Evolutionary conservation across 2,329 filamentous ascomycete genomes (phyloP).

Genomic region (Dactylellina cionopaga): DNA sequence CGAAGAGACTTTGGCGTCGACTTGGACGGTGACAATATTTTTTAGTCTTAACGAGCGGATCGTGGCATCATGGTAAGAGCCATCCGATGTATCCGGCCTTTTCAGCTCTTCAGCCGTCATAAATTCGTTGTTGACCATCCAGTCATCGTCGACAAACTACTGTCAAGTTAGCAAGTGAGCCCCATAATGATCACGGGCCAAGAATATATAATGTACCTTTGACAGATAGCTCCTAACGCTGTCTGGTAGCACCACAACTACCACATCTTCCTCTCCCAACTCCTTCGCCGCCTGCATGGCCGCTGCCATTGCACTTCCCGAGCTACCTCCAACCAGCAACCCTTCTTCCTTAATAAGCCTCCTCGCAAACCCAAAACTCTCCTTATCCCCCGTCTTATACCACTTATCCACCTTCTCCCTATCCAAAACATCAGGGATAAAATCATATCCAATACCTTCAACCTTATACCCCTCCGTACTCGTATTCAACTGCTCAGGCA

Average conservation of each 20-base stretch:
- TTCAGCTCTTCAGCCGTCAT: conserved; percentile 68
- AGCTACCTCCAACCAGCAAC: conserved; percentile 89
- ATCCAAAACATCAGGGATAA: conserved; percentile 92
- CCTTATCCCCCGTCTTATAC: conserved; percentile 97
- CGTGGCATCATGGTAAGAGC: conserved; percentile 77
- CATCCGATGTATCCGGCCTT: conserved; percentile 59
- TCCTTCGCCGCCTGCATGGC: conserved; percentile 66
- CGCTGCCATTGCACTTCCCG: conserved; percentile 87
- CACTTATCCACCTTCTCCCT: conserved; percentile 84
- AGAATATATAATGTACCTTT: conserved; percentile 68
- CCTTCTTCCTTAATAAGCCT: conserved; percentile 93
- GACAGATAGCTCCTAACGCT: conserved; percentile 97
- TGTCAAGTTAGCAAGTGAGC: neutral
- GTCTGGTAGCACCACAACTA: conserved; percentile 92
- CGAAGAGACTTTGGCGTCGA: conserved; percentile 77
- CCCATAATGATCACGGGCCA: neutral
- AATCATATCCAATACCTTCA: conserved; percentile 98
- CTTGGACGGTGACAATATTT: conserved; percentile 85
- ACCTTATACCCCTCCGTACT: conserved; percentile 91
- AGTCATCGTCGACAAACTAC: conserved; percentile 94
- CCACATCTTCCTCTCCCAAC: conserved; percentile 80
- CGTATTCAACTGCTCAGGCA: conserved; percentile 81
- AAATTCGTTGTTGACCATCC: conserved; percentile 95
- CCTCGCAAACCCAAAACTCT: conserved; percentile 90
- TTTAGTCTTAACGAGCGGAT: conserved; percentile 87